Conservation (phyloP, 2,329 filamentous ascomycete species). For the Calonectria hongkongensis region DNA sequence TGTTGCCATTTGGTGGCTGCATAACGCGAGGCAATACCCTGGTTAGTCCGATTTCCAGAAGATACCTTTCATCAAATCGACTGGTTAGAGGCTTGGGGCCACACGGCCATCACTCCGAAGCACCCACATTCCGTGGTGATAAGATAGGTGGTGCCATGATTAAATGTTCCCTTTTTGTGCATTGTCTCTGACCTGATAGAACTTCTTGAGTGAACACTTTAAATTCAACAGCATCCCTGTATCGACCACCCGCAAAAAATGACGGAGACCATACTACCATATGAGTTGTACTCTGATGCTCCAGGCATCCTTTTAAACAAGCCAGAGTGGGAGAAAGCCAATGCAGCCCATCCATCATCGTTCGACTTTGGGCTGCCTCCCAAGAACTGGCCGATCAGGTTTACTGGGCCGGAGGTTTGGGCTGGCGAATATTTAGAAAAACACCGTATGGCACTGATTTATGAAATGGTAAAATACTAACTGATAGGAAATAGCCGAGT, state of each 20-base stretch:
- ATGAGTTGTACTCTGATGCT: constrained; percentile 26
- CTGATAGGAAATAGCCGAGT: not conserved
- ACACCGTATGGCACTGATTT: not conserved
- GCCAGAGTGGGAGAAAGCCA: constrained; percentile 22
- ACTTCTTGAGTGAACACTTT: not conserved
- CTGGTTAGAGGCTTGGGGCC: not conserved
- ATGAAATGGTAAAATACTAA: not conserved
- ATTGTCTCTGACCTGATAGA: not conserved
- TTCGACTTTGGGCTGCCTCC: constrained; percentile 7
- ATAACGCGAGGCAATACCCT: constrained; percentile 9
- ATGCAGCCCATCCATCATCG: constrained; percentile 4
- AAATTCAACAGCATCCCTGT: not conserved
- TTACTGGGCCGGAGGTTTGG: constrained; percentile 19
- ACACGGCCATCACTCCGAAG: not conserved
- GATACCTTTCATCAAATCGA: not conserved
- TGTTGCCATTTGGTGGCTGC: constrained; percentile 7
- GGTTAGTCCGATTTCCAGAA: not conserved
- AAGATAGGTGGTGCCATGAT: not conserved
- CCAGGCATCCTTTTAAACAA: constrained; percentile 13
- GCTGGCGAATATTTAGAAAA: constrained; percentile 4
- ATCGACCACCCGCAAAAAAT: not conserved
- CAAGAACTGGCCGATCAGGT: not conserved
- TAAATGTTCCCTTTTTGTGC: not conserved
- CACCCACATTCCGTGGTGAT: constrained; percentile 7
- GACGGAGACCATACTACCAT: constrained; percentile 3